A percentile compares a stretch with the other conserved stretches of the same genome.
Conservation (phyloP, 768 basidiomycete species). For the Termitomyces sp. region DNA sequence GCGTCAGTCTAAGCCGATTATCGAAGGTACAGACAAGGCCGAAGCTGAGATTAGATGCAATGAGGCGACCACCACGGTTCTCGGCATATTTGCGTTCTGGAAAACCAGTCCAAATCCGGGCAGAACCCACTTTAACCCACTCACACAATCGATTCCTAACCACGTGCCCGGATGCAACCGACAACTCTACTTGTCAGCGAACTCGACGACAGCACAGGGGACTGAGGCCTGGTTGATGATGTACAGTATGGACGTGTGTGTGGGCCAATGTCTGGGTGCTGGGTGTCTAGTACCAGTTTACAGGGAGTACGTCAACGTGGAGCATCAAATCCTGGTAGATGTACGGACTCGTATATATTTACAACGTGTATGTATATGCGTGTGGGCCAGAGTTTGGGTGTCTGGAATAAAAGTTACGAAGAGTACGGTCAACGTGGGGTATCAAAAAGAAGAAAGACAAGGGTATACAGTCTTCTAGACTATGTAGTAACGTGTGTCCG, state of each 20-base stretch:
- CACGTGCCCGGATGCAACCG: neutral
- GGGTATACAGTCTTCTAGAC: neutral
- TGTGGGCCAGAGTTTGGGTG: neutral
- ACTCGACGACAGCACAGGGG: too few relatives aligned
- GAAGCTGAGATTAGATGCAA: constrained; percentile 2
- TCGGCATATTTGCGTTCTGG: constrained; percentile 1
- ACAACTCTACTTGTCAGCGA: neutral
- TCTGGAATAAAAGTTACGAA: neutral
- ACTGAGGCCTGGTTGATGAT: too few relatives aligned
- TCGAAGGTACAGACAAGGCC: neutral
- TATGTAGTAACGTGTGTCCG: neutral
- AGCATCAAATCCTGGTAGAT: neutral
- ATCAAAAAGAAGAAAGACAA: neutral
- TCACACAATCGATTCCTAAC: neutral
- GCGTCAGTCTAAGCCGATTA: neutral
- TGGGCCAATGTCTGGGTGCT: neutral
- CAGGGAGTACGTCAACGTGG: neutral
- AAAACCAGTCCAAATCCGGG: neutral
- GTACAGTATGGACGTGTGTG: too few relatives aligned
- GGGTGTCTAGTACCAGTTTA: neutral
- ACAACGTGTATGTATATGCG: too few relatives aligned
- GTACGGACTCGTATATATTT: too few relatives aligned
- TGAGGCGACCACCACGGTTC: constrained; percentile 4
- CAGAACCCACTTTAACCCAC: neutral
- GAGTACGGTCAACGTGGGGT: neutral